phyloP scores from a whole-genome alignment of 164 flowering plant genomes.

The grape (Vitis vinifera) region ASM3070453v1 NC_081811.1:25737001-25737500 shows the following conservation, averaged over 20 bases:
- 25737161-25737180: conserved; percentile 36
- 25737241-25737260: conserved; percentile 60
- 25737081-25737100: no score
- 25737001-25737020: no score
- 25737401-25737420: conserved; percentile 31
- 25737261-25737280: conserved; percentile 58
- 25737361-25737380: conserved; percentile 46
- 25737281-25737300: conserved; percentile 45
- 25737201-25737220: conserved; percentile 69
- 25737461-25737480: conserved; percentile 53
- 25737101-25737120: no score
- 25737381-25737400: conserved; percentile 61
- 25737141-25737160: not conserved
- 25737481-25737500: conserved; percentile 57
- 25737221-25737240: conserved; percentile 47
- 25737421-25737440: conserved; percentile 38
- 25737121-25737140: no score
- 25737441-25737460: conserved; percentile 64
- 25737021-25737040: no score
- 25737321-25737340: conserved; percentile 50
- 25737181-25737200: conserved; percentile 44
- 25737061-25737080: not conserved
- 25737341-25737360: conserved; percentile 64
- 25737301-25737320: conserved; percentile 60
- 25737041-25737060: no score